Percentiles rank a stretch among this genome's conserved stretches.
Evolutionary conservation across 2,329 filamentous ascomycete species (phyloP).

Genomic region (Fusarium xyrophilum): DNA sequence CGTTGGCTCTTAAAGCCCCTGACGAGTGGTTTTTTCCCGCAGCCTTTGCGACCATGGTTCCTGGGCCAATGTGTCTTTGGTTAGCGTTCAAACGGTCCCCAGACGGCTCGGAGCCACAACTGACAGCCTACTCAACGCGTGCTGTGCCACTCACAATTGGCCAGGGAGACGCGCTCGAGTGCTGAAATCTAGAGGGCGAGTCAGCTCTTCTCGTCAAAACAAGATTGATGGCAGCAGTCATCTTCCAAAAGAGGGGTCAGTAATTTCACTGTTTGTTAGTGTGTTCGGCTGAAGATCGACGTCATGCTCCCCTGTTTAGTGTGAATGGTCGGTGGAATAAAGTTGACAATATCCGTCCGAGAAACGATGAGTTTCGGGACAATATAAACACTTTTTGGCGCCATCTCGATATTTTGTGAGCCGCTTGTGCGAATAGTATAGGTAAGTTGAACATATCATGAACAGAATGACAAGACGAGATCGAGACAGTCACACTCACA

Average conservation of each 20-base stretch:
- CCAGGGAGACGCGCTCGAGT: constrained; percentile 9
- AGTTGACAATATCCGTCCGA: constrained; percentile 1
- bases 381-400: not conserved
- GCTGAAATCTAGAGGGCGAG: constrained; percentile 14
- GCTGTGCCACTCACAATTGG: constrained; percentile 17
- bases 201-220: constrained; percentile 11
- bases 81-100: constrained; percentile 25
- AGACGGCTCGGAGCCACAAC: constrained; percentile 35
- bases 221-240: constrained; percentile 26
- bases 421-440: not conserved
- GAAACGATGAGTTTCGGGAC: not conserved
- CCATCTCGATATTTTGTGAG: not conserved
- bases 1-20: constrained; percentile 19
- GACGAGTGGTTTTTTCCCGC: constrained; percentile 19
- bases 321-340: not conserved
- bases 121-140: constrained; percentile 23
- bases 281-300: constrained; percentile 8
- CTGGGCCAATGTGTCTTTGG: constrained; percentile 36
- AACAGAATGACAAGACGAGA: not conserved
- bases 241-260: constrained; percentile 18
- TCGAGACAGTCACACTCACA: not conserved
- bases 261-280: constrained; percentile 18
- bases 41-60: constrained; percentile 24
- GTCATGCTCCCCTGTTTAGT: constrained; percentile 22
- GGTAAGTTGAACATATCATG: not conserved